Evolutionary conservation across 306 rosid genomes (phyloP), one percentile per base, ranked within the genome.

Genomic region (Castanopsis chinensis): DNA sequence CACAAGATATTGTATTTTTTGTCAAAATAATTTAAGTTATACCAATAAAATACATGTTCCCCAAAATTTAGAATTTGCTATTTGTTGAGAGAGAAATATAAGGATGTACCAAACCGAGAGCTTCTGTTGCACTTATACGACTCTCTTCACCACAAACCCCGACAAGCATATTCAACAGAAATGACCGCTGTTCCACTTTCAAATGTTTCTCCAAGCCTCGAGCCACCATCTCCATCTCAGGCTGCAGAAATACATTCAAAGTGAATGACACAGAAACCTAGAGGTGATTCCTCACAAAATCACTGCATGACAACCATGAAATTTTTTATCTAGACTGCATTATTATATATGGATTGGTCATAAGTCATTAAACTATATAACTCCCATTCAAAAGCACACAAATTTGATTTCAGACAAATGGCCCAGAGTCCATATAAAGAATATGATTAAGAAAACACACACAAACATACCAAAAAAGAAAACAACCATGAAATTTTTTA

Each of bases 191-290:
- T 35, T 90, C 95, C 52, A 87, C 73, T 85, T 88, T 91, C 86
- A 92, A 86, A 88, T 91, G 89, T 78, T 91, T 92, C 85, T 80
- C 90, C 80, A 94, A 73, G 79, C 98, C 96, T 49, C 88, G 90
- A 27, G 92, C 91, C 27, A 94, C 97, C 98, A 92, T 94, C 90
- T 94, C 98, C 93, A 94, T 92, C 85, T 94, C 97, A 67, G 98
- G 93, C 98, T 92, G 90, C 83, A 81, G 37, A 77, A 45, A 51
- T 65, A 81, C 5, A 43, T 49, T 56, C 57, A 58, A 19, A 49
- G 73, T 21, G 5, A 72, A 25, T 37, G 53, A 49, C 35, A 74
- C 30, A 59, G 72, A 74, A 79, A 73, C 69, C 41, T 1, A 32
- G 18, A 71, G 72, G 28, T 35, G 10, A 18, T 33, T n/a, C 52